Conservation (phyloP, 352 stramenopile species). For the Phytophthora cactorum region DNA sequence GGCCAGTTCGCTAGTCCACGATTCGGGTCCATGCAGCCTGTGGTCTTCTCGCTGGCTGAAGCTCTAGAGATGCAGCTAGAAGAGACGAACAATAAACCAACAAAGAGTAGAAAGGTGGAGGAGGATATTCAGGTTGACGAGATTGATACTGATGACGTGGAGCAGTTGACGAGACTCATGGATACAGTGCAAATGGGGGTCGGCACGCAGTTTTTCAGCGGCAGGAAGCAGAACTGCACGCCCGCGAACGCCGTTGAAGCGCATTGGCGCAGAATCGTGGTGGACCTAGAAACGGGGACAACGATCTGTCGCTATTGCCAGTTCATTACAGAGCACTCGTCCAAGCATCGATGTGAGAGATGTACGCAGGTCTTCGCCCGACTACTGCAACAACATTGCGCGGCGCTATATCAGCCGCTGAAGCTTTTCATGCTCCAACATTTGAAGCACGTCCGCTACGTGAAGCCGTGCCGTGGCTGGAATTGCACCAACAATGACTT, state of each 20-base stretch:
- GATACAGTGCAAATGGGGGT: constrained; percentile 27
- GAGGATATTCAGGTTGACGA: background rate
- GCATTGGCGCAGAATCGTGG: constrained; percentile 33
- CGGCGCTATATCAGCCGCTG: constrained; percentile 29
- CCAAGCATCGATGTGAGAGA: constrained; percentile 29
- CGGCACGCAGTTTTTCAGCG: constrained; percentile 38
- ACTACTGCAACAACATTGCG: constrained; percentile 32
- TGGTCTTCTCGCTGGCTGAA: constrained; percentile 26
- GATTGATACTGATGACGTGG: constrained; percentile 25
- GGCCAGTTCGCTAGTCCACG: constrained; percentile 20
- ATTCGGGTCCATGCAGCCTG: constrained; percentile 32
- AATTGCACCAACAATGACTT: constrained; percentile 19
- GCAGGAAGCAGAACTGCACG: constrained; percentile 26
- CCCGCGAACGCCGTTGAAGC: constrained; percentile 29
- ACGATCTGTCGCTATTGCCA: constrained; percentile 30
- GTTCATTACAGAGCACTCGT: constrained; percentile 12
- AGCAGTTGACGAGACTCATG: constrained; percentile 29
- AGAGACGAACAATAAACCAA: background rate
- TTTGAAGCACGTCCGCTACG: constrained; percentile 38
- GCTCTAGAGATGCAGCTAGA: constrained; percentile 19
- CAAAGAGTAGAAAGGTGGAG: background rate
- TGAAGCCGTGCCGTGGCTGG: constrained; percentile 29
- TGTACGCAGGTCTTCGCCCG: constrained; percentile 29
- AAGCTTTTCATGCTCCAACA: constrained; percentile 32
- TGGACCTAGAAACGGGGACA: constrained; percentile 14